Evolutionary conservation across 805 yeast genomes (phyloP).

Genomic region (Torulaspora quercuum): DNA sequence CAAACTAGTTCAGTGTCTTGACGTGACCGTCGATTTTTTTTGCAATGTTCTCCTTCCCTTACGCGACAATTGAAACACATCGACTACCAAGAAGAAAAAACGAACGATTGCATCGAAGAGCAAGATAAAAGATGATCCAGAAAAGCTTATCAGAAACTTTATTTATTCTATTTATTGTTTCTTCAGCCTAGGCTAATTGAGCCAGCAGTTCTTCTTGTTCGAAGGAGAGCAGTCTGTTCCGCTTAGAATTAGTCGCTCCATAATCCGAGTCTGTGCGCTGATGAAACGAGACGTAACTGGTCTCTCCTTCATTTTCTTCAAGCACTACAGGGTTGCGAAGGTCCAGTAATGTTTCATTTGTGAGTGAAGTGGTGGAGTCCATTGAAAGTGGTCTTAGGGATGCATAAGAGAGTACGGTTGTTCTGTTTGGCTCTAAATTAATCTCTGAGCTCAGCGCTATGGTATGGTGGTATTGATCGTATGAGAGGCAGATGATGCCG

Average conservation of each 20-base stretch:
- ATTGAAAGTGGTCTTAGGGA: slow-evolving; percentile 16
- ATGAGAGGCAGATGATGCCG: not conserved
- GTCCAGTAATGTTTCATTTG: slow-evolving; percentile 5
- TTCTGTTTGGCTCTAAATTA: slow-evolving; percentile 9
- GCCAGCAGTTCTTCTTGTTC: slow-evolving; percentile 18
- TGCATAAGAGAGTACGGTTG: slow-evolving; percentile 17
- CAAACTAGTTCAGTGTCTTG: not conserved
- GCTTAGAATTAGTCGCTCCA: slow-evolving; percentile 6
- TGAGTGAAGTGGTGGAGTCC: slow-evolving; percentile 8
- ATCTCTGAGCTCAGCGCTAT: not conserved
- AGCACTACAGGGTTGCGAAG: slow-evolving; percentile 4
- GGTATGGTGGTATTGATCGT: not conserved
- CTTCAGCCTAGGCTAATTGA: slow-evolving; percentile 12
- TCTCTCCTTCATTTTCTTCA: slow-evolving; percentile 7
- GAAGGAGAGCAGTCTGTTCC: slow-evolving; percentile 13
- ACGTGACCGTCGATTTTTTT: not conserved
- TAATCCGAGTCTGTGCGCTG: slow-evolving; percentile 9
- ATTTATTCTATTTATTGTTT: too few relatives aligned
- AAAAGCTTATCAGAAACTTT: too few relatives aligned
- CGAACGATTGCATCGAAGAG: too few relatives aligned
- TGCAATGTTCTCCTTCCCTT: too few relatives aligned
- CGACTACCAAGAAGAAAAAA: too few relatives aligned
- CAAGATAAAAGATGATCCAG: too few relatives aligned
- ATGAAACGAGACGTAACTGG: slow-evolving; percentile 16
- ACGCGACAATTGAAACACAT: too few relatives aligned